Conservation (phyloP, 192 early-diverging fungal species). For the Coemansia sp. region DNA sequence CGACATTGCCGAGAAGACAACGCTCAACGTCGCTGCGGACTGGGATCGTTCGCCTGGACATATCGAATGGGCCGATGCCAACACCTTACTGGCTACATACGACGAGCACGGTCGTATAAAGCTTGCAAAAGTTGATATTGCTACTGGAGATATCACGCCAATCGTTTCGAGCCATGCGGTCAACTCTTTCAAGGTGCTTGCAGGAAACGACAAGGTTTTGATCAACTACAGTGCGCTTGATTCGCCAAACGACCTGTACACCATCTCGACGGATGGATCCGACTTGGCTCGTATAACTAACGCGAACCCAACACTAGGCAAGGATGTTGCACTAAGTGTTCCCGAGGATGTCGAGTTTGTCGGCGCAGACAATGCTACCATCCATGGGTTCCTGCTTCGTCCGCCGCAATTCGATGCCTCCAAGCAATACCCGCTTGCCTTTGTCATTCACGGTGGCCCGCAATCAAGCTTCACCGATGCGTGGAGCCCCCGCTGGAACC, state of each 20-base stretch:
- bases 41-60: slow-evolving; percentile 68
- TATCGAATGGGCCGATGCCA: slow-evolving; percentile 60
- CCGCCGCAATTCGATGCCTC: slow-evolving; percentile 55
- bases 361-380: slow-evolving; percentile 58
- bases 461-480: slow-evolving; percentile 60
- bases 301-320: slow-evolving; percentile 40
- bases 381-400: slow-evolving; percentile 50
- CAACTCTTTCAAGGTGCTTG: slow-evolving; percentile 46
- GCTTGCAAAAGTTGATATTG: slow-evolving; percentile 62
- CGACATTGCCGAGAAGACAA: slow-evolving; percentile 42
- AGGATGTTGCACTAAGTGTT: slow-evolving; percentile 43
- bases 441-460: slow-evolving; percentile 85
- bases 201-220: slow-evolving; percentile 47
- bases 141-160: slow-evolving; percentile 48
- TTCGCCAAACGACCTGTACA: slow-evolving; percentile 57
- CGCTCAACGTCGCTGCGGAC: slow-evolving; percentile 31
- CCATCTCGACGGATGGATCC: slow-evolving; percentile 42
- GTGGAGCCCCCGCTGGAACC: slow-evolving; percentile 76
- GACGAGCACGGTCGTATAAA: slow-evolving; percentile 70
- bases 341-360: slow-evolving; percentile 71
- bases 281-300: slow-evolving; percentile 47
- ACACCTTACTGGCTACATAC: slow-evolving; percentile 63
- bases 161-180: slow-evolving; percentile 58
- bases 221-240: slow-evolving; percentile 59
- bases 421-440: slow-evolving; percentile 74